These are phyloP conservation scores for Physcomitrium patens DNA, from an alignment of 225 moss, liverwort and hornwort genomes.

Conservation along the genomic window DNA sequence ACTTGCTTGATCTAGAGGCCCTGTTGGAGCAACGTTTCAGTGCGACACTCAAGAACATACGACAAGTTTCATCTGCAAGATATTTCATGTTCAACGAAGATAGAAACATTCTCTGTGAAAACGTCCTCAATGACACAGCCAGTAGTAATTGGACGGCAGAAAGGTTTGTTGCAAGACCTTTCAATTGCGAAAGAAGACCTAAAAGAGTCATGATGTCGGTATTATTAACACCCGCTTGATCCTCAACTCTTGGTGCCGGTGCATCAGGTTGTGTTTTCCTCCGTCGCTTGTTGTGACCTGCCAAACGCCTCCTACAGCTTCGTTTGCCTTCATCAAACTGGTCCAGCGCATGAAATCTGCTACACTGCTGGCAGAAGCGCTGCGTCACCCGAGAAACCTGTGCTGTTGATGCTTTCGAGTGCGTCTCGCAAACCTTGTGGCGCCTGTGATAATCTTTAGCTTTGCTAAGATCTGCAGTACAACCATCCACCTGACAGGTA, in stretches of 20 bases:
- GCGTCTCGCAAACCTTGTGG: slow-evolving; percentile 96
- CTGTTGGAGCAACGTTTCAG: slow-evolving; percentile 11
- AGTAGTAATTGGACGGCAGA: neutral
- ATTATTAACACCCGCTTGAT: slow-evolving; percentile 51
- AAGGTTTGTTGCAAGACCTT: slow-evolving; percentile 40
- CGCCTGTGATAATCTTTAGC: slow-evolving; percentile 93
- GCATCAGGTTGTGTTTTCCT: slow-evolving; percentile 92
- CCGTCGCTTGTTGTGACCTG: slow-evolving; percentile 89
- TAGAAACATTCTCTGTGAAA: neutral
- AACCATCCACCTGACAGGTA: slow-evolving; percentile 88
- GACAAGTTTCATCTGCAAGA: neutral
- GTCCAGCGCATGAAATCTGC: slow-evolving; percentile 77
- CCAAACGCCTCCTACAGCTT: slow-evolving; percentile 92
- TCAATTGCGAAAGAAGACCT: slow-evolving; percentile 69
- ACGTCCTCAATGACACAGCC: neutral
- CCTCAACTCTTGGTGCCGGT: slow-evolving; percentile 56
- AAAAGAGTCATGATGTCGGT: slow-evolving; percentile 68
- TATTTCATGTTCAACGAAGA: neutral
- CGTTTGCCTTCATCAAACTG: slow-evolving; percentile 96
- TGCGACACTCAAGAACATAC: neutral
- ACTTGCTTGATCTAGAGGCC: slow-evolving; percentile 65
- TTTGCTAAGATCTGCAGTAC: slow-evolving; percentile 79
- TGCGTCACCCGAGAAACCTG: slow-evolving; percentile 81
- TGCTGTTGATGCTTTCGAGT: slow-evolving; percentile 87
- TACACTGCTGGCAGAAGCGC: slow-evolving; percentile 99